Base-by-base conservation (phyloP, 2,329 filamentous ascomycete species). In the Ceratocystis lukuohia region DNA sequence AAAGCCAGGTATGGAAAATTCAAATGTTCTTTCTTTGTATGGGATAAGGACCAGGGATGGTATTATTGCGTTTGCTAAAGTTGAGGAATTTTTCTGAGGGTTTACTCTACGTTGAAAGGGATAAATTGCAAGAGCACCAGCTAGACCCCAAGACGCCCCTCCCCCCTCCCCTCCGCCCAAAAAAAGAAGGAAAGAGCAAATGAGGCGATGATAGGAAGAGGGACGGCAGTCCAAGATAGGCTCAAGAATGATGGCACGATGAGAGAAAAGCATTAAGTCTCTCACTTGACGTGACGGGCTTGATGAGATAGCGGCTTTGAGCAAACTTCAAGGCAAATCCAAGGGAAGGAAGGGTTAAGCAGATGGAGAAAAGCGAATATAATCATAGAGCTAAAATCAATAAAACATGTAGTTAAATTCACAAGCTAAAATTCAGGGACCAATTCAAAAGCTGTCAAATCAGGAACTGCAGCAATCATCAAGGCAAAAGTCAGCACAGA, bases 401-500 rank as follows among this genome's bases (percentile, higher is more conserved):
- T 59, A 59, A 59, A 59, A 37, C 7, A 28, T 6, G 5, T n/a
- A 4, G 28, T 20, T 59, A 33, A 59, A 59, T 37, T 33, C 25
- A 37, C 25, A 37, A 17, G 28, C 56, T 59, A 30, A 59, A 37
- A 59, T 59, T 25, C 56, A 59, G 56, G 56, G 56, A 59, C 56
- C 56, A 59, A 17, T 33, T 37, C 28, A 59, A 59, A 41, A 59
- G 56, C 56, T 59, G 56, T 59, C 56, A 59, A 59, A 37, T 33
- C 56, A 59, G 56, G 56, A 59, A 59, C 56, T 25, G 56, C 56
- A 37, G 25, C 15, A 25, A 30, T 37, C 56, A 59, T 59, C 30
- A 59, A 4, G 56, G 56, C 56, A 59, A 59, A 53, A 59, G 56
- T 59, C 56, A 37, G 56, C 56, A 59, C 56, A 59, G 56, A 59